These are phyloP conservation scores for Pseudonitzschia pungens DNA, from an alignment of 108 stramenopile genomes.

Conservation along the genomic window DNA sequence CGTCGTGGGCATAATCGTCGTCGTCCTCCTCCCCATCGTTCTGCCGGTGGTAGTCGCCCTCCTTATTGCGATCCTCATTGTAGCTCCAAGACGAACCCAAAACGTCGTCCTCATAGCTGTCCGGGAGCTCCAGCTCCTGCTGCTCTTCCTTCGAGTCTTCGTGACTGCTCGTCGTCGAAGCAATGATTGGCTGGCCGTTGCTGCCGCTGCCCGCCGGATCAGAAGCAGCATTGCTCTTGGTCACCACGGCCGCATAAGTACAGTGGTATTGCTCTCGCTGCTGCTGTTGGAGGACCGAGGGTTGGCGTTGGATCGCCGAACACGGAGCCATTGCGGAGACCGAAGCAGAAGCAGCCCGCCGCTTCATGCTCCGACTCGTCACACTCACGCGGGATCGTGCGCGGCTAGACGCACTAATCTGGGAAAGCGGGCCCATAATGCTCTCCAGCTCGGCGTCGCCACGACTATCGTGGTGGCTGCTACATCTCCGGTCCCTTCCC, in stretches of 20 bases:
- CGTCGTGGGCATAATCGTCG: background rate
- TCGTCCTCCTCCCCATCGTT: background rate
- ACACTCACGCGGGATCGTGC: background rate
- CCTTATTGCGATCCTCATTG: background rate
- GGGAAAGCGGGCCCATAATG: conserved; percentile 18
- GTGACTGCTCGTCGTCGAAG: background rate
- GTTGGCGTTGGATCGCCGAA: background rate
- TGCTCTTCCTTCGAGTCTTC: conserved; percentile 2
- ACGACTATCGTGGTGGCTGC: background rate
- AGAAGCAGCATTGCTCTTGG: background rate
- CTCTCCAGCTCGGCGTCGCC: conserved; percentile 15
- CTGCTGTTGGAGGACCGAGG: conserved; percentile 2
- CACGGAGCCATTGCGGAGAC: background rate
- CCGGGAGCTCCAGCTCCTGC: background rate
- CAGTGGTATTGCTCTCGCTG: background rate
- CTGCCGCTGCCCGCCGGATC: background rate
- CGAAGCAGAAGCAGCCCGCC: background rate
- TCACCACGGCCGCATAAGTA: background rate
- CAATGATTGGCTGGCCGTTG: background rate
- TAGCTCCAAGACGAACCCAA: background rate
- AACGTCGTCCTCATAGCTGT: background rate
- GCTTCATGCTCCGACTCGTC: background rate
- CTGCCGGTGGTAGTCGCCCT: background rate
- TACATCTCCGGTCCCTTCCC: background rate
- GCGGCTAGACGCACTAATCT: background rate